A percentile compares a stretch with the other conserved stretches of the same genome.
phyloP scores from a whole-genome alignment of 2,329 filamentous ascomycete species.

The Fusarium siculi region DNA sequence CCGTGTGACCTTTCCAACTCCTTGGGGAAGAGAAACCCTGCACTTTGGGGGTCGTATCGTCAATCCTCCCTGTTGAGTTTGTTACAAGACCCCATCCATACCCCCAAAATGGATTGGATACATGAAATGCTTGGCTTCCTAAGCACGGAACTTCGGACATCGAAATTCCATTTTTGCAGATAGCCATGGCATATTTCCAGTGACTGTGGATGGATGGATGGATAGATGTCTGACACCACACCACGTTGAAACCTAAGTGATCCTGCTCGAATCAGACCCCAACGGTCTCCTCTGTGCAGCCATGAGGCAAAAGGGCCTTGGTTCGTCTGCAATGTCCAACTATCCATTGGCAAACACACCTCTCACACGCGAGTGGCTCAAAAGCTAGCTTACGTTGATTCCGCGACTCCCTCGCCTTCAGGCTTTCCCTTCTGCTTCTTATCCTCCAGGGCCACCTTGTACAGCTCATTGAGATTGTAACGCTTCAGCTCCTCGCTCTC shows the following conservation, averaged over 20 bases:
- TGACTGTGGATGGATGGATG: not conserved
- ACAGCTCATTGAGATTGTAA: slow-evolving; percentile 82
- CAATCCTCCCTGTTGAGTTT: slow-evolving; percentile 5
- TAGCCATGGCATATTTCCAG: not conserved
- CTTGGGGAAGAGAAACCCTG: slow-evolving; percentile 23
- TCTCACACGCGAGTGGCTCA: slow-evolving; percentile 10
- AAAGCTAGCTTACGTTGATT: slow-evolving; percentile 31
- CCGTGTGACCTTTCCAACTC: slow-evolving; percentile 1
- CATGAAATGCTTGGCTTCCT: not conserved
- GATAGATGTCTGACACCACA: not conserved
- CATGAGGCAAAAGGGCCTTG: slow-evolving; percentile 1
- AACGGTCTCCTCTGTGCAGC: slow-evolving; percentile 13
- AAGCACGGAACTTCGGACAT: not conserved
- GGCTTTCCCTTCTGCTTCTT: slow-evolving; percentile 30
- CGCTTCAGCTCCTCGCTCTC: slow-evolving; percentile 80
- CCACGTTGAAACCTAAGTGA: not conserved
- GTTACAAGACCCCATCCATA: slow-evolving; percentile 9
- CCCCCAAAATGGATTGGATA: slow-evolving; percentile 2
- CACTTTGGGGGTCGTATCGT: not conserved
- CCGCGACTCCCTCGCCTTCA: slow-evolving; percentile 26
- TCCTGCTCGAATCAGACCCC: not conserved
- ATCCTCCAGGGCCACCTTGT: slow-evolving; percentile 52
- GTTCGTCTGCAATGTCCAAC: slow-evolving; percentile 9
- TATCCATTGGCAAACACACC: slow-evolving; percentile 17
- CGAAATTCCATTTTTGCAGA: slow-evolving; percentile 4